These are phyloP conservation scores for Aspergillus transmontanensis DNA, from an alignment of 2,329 filamentous ascomycete species.

Conservation along the genomic window DNA sequence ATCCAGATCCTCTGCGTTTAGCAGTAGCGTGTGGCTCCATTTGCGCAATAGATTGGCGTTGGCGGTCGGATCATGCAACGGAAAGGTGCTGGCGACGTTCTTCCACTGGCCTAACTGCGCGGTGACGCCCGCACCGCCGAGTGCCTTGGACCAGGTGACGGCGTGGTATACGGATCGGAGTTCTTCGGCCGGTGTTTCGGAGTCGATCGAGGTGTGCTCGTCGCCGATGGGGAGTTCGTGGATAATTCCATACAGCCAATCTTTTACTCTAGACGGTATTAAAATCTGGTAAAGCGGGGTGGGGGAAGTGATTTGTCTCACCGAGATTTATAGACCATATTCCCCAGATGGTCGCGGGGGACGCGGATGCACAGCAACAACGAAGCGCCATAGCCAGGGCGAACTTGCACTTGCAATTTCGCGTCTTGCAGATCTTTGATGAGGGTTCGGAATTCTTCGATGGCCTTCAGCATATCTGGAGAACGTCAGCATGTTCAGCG, in stretches of 20 bases:
- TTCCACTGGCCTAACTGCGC: slow-evolving; percentile 71
- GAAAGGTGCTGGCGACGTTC: slow-evolving; percentile 63
- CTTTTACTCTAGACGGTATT: slow-evolving; percentile 67
- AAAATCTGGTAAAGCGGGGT: neutral
- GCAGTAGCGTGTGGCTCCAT: slow-evolving; percentile 68
- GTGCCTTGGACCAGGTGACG: slow-evolving; percentile 70
- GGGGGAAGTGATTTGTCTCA: slow-evolving; percentile 30
- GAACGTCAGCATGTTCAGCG: slow-evolving; percentile 12
- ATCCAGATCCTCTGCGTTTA: slow-evolving; percentile 68
- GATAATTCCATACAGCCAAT: slow-evolving; percentile 90
- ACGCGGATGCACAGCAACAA: slow-evolving; percentile 83
- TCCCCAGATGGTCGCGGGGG: slow-evolving; percentile 72
- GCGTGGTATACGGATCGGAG: slow-evolving; percentile 85
- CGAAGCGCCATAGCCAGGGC: slow-evolving; percentile 73
- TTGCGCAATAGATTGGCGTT: slow-evolving; percentile 76
- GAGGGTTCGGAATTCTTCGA: slow-evolving; percentile 75
- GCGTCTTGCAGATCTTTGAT: slow-evolving; percentile 73
- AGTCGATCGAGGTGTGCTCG: slow-evolving; percentile 70
- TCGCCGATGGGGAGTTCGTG: slow-evolving; percentile 75
- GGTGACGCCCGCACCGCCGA: slow-evolving; percentile 77
- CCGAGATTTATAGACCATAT: slow-evolving; percentile 82
- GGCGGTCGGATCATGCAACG: slow-evolving; percentile 74
- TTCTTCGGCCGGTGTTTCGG: slow-evolving; percentile 84
- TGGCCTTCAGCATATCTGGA: slow-evolving; percentile 68
- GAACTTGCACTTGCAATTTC: slow-evolving; percentile 86